phyloP scores from a whole-genome alignment of 2,329 filamentous ascomycete species.

The Xylariaceae sp. region DNA sequence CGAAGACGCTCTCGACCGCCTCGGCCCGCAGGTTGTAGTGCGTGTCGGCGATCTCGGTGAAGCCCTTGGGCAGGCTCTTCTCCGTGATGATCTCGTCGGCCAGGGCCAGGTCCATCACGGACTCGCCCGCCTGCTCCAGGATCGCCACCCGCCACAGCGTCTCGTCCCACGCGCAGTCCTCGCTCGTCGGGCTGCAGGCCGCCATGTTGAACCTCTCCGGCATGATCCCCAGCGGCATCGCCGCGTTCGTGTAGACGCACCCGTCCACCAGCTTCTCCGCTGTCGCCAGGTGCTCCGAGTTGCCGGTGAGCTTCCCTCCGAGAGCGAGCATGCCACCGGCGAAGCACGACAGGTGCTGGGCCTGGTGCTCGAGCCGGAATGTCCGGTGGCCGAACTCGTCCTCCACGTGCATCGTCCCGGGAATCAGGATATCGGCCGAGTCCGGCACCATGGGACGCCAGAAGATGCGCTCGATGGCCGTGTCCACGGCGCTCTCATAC shows the following conservation, averaged over 20 bases:
- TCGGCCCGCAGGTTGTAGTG: conserved; percentile 21
- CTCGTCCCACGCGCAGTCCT: conserved; percentile 22
- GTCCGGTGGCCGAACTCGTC: conserved; percentile 19
- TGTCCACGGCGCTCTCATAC: conserved; percentile 56
- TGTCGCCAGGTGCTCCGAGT: conserved; percentile 33
- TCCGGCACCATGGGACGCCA: conserved; percentile 56
- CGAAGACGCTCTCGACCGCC: conserved; percentile 23
- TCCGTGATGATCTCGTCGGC: conserved; percentile 13
- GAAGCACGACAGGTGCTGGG: conserved; percentile 43
- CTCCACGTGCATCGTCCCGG: conserved; percentile 33
- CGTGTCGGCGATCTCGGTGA: conserved; percentile 14
- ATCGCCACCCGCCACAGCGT: conserved; percentile 18
- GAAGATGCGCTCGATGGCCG: conserved; percentile 51
- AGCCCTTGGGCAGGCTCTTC: conserved; percentile 16
- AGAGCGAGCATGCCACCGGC: conserved; percentile 43
- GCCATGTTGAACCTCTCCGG: conserved; percentile 39
- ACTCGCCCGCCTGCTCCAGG: conserved; percentile 9
- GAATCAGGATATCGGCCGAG: conserved; percentile 51
- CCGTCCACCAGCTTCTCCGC: conserved; percentile 40
- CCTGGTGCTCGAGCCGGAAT: conserved; percentile 24
- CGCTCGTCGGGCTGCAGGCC: conserved; percentile 25
- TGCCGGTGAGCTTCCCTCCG: conserved; percentile 36
- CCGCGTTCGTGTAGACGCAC: conserved; percentile 43
- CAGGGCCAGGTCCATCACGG: conserved; percentile 7
- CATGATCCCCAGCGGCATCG: conserved; percentile 43